Percentiles rank a stretch among this genome's conserved stretches.
Conservation (phyloP, 139 green algal genomes). For the Zygnema cylindricum region DNA sequence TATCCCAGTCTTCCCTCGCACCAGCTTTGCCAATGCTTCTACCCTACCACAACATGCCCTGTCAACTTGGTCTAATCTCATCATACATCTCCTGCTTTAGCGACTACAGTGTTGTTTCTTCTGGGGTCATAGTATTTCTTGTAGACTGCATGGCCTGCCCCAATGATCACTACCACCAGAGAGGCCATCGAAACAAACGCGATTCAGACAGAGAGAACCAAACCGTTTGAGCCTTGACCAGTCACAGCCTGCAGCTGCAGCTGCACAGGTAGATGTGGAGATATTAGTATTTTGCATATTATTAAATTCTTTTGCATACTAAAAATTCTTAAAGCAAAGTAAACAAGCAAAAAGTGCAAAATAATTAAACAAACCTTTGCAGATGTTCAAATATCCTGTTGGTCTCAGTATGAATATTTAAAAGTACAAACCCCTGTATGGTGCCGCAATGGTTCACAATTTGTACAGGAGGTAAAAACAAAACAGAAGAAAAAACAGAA, state of each 20-base stretch:
- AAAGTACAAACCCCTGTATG: no score
- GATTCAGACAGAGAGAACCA: constrained; percentile 71
- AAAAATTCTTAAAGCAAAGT: no score
- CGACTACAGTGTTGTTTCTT: constrained; percentile 49
- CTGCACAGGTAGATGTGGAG: no score
- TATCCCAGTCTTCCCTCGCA: not conserved
- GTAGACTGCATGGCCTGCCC: constrained; percentile 33
- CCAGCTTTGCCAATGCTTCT: not conserved
- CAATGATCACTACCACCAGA: constrained; percentile 55
- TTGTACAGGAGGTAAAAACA: no score
- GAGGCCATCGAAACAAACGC: constrained; percentile 42
- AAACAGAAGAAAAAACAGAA: no score
- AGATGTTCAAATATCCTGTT: no score
- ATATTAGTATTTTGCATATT: no score
- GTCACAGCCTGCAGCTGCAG: constrained; percentile 23
- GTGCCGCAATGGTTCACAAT: no score
- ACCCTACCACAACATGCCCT: not conserved
- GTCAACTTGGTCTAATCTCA: not conserved
- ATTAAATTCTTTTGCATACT: no score
- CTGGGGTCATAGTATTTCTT: constrained; percentile 45
- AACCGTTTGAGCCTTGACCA: not conserved
- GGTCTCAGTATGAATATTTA: no score
- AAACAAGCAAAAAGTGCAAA: no score
- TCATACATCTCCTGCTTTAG: constrained; percentile 61
- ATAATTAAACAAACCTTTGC: no score